Evolutionary conservation across 495 filamentous ascomycete genomes (phyloP).

Genomic region (Trichoderma gamsii): DNA sequence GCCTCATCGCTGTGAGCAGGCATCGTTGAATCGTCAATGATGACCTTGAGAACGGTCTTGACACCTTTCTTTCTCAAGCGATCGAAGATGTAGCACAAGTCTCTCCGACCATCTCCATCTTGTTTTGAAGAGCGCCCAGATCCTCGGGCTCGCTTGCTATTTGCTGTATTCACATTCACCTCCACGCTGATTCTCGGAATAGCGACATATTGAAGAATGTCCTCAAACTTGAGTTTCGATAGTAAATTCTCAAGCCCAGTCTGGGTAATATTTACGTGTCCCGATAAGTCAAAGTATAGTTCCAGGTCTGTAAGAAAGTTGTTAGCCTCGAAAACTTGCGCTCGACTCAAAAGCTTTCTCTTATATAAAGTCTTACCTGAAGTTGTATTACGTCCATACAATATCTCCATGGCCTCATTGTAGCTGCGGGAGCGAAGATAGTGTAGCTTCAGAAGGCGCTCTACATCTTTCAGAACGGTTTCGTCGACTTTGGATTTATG

Average conservation of each 20-base stretch:
- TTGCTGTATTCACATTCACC: constrained; percentile 16
- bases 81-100: constrained; percentile 26
- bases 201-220: constrained; percentile 29
- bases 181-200: constrained; percentile 24
- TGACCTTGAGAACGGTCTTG: constrained; percentile 27
- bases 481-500: constrained; percentile 20
- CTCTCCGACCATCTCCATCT: constrained; percentile 23
- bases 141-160: constrained; percentile 12
- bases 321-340: neutral
- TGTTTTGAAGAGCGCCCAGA: constrained; percentile 15
- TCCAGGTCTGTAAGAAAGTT: constrained; percentile 16
- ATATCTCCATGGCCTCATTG: constrained; percentile 23
- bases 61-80: constrained; percentile 23
- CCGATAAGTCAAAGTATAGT: constrained; percentile 27
- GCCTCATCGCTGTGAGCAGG: constrained; percentile 31
- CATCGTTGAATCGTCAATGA: constrained; percentile 27
- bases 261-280: constrained; percentile 20
- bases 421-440: constrained; percentile 24
- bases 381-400: constrained; percentile 22
- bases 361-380: neutral
- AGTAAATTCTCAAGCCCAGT: constrained; percentile 20
- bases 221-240: constrained; percentile 28
- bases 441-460: constrained; percentile 24
- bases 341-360: neutral
- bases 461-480: constrained; percentile 13